Percentiles rank a stretch among this genome's conserved stretches.
These are phyloP conservation scores for Botrytis squamosa DNA, from an alignment of 2,329 filamentous ascomycete species.

Conservation along the genomic window DNA sequence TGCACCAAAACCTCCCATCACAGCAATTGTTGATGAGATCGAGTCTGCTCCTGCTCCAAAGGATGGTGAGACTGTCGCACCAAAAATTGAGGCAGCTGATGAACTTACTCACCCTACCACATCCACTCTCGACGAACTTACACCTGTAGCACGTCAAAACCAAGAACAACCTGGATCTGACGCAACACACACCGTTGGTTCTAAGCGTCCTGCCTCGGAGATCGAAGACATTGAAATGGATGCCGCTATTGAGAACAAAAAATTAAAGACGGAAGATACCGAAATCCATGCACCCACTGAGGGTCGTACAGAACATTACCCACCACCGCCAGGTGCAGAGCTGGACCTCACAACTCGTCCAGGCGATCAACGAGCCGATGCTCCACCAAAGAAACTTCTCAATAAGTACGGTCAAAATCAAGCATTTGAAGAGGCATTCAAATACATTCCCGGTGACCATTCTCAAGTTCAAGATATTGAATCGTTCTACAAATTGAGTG, in stretches of 20 bases:
- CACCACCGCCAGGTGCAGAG: constrained; percentile 38
- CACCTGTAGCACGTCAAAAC: constrained; percentile 38
- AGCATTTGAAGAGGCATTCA: constrained; percentile 85
- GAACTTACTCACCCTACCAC: constrained; percentile 26
- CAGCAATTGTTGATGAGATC: constrained; percentile 45
- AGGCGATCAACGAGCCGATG: constrained; percentile 30
- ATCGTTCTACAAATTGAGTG: constrained; percentile 79
- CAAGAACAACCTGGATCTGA: constrained; percentile 32
- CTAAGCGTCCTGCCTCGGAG: constrained; percentile 41
- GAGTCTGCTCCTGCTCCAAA: constrained; percentile 39
- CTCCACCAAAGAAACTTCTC: constrained; percentile 21
- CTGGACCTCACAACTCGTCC: constrained; percentile 35
- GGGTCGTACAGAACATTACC: constrained; percentile 39
- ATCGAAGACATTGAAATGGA: constrained; percentile 36
- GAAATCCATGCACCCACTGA: constrained; percentile 28
- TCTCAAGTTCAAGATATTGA: constrained; percentile 75
- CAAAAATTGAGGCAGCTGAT: constrained; percentile 38
- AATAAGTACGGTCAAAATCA: constrained; percentile 39
- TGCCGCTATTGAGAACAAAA: constrained; percentile 43
- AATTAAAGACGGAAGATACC: constrained; percentile 42
- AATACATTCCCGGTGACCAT: constrained; percentile 76
- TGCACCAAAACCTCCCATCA: constrained; percentile 43
- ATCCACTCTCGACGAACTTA: constrained; percentile 34
- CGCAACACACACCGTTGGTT: constrained; percentile 31
- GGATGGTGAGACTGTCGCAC: constrained; percentile 34